A percentile compares a stretch with the other conserved stretches of the same genome.
phyloP scores from a whole-genome alignment of 2,329 filamentous ascomycete species.

The Hypoxylon sp. region DNA sequence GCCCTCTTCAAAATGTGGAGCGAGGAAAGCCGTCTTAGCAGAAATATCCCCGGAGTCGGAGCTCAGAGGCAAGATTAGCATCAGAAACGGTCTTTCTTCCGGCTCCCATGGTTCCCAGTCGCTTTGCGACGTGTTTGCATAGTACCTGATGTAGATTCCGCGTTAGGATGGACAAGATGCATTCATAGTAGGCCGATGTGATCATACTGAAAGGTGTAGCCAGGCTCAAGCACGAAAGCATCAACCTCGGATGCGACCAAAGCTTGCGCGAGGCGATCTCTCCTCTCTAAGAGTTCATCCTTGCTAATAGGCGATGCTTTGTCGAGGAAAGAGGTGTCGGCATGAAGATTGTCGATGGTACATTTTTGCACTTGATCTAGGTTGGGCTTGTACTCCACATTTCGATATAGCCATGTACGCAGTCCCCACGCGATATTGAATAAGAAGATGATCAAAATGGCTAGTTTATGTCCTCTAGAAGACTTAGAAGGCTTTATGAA shows the following conservation, averaged over 20 bases:
- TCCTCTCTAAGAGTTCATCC: conserved; percentile 68
- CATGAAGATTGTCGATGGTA: conserved; percentile 66
- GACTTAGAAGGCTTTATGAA: neutral
- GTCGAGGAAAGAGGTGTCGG: conserved; percentile 67
- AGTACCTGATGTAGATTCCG: conserved; percentile 59
- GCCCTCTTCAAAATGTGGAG: conserved; percentile 73
- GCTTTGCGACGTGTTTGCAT: conserved; percentile 72
- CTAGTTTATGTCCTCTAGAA: neutral
- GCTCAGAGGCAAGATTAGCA: conserved; percentile 69
- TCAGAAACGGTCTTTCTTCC: conserved; percentile 74
- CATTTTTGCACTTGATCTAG: conserved; percentile 57
- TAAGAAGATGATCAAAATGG: neutral
- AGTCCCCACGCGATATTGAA: conserved; percentile 19
- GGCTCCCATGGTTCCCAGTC: conserved; percentile 78
- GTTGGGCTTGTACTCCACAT: conserved; percentile 16
- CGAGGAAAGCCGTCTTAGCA: conserved; percentile 71
- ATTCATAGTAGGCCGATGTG: neutral
- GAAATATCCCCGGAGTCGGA: conserved; percentile 58
- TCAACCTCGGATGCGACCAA: conserved; percentile 66
- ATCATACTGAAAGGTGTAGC: conserved; percentile 72
- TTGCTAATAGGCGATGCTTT: conserved; percentile 63
- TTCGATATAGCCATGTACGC: conserved; percentile 8
- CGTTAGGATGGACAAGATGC: conserved; percentile 4
- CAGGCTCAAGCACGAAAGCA: conserved; percentile 74
- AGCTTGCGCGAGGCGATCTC: conserved; percentile 70